Conservation (phyloP, 2,329 filamentous ascomycete genomes). For the Lecanoromycetidae sp. region DNA sequence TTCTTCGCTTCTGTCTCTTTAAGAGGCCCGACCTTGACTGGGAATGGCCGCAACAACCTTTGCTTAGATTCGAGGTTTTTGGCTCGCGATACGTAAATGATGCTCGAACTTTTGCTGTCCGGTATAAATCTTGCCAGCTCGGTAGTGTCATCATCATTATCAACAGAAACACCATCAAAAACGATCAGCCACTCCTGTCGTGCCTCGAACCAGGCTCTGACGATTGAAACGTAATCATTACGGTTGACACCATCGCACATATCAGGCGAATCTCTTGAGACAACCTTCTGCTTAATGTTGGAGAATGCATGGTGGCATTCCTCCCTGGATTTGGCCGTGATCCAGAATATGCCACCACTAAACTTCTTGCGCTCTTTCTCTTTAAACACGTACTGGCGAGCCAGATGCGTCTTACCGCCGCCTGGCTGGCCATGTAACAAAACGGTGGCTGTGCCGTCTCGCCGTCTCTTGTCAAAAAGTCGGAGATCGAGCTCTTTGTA, state of each 20-base stretch:
- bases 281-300: conserved; percentile 50
- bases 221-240: conserved; percentile 42
- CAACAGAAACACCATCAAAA: conserved; percentile 54
- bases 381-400: conserved; percentile 55
- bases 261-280: conserved; percentile 34
- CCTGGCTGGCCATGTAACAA: conserved; percentile 54
- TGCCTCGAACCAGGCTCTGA: conserved; percentile 49
- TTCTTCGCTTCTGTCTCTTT: conserved; percentile 46
- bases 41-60: conserved; percentile 47
- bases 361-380: conserved; percentile 48
- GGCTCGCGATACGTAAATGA: conserved; percentile 59
- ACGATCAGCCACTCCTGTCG: conserved; percentile 55
- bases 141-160: conserved; percentile 40
- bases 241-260: conserved; percentile 28
- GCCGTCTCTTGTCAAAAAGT: conserved; percentile 46
- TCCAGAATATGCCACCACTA: conserved; percentile 58
- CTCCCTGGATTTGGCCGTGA: conserved; percentile 48
- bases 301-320: conserved; percentile 52
- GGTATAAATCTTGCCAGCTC: conserved; percentile 50
- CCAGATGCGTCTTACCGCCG: conserved; percentile 57
- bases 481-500: conserved; percentile 47
- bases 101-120: conserved; percentile 47
- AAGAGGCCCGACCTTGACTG: conserved; percentile 45
- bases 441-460: conserved; percentile 50
- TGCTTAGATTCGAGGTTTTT: conserved; percentile 43